These are phyloP conservation scores for Candida germanica DNA, from an alignment of 805 yeast genomes.

Conservation along the genomic window DNA sequence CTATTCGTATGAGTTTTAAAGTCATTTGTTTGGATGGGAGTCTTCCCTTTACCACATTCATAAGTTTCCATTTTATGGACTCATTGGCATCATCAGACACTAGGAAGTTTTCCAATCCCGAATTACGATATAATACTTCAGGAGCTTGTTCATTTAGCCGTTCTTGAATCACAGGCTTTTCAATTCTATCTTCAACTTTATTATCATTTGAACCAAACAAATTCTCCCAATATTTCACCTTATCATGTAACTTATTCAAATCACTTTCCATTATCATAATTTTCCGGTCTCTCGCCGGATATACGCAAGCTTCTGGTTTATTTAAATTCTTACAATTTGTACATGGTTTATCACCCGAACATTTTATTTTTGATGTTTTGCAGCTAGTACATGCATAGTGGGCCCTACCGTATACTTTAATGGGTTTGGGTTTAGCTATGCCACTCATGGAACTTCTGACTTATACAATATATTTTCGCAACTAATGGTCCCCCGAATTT, in stretches of 20 bases:
- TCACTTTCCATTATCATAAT: slow-evolving; percentile 43
- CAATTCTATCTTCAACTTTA: background rate
- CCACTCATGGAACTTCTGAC: slow-evolving; percentile 9
- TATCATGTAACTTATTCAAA: slow-evolving; percentile 30
- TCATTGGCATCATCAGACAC: slow-evolving; percentile 27
- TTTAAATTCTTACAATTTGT: slow-evolving; percentile 35
- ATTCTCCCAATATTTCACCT: slow-evolving; percentile 27
- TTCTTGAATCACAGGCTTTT: slow-evolving; percentile 11
- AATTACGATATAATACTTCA: slow-evolving; percentile 12
- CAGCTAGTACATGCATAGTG: slow-evolving; percentile 45
- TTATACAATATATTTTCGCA: too few species aligned
- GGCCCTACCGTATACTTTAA: slow-evolving; percentile 40
- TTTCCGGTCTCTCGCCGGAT: slow-evolving; percentile 39
- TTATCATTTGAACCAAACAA: slow-evolving; percentile 1
- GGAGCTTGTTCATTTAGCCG: slow-evolving; percentile 9
- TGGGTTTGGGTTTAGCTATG: slow-evolving; percentile 21
- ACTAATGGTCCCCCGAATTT: too few species aligned
- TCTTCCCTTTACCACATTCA: slow-evolving; percentile 11
- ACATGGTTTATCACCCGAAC: slow-evolving; percentile 43
- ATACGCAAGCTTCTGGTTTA: slow-evolving; percentile 30
- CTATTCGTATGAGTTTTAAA: slow-evolving; percentile 21
- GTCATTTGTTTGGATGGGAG: slow-evolving; percentile 26
- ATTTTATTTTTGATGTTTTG: slow-evolving; percentile 37
- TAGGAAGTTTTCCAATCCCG: slow-evolving; percentile 22
- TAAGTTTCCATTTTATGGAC: slow-evolving; percentile 19